Base-by-base conservation (phyloP, 805 yeast genomes). In the Hanseniaspora taiwanica region DNA sequence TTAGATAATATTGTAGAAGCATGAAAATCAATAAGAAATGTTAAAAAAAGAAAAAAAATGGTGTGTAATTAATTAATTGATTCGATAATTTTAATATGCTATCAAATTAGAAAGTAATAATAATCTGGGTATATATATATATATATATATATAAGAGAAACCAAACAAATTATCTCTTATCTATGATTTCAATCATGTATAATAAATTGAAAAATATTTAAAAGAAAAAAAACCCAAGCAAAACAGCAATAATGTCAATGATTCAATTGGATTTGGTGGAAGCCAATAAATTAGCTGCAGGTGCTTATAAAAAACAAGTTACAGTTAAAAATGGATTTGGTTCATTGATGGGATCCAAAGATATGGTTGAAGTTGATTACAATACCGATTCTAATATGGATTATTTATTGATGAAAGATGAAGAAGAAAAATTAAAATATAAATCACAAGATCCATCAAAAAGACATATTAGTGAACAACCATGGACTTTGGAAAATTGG, bases 311-410 rank as follows among this genome's bases (percentile, higher is more conserved):
- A 56, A 70, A 74, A 51, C 66, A 68, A 42, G 76, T 74, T 39
- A 71, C 89, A 60, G 75, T 81, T 39, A 89, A 81, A 37, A 86
- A 86, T 42, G 82, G 86, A 16, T 81, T 86, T 38, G 91, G 91
- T 32, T 65, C 65, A 37, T 63, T 82, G 52, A 82, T 82, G 93
- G 93, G 93, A 27, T 78, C 89, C 38, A 80, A 81, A 55, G 71
- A 74, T 33, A 68, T 81, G 69, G 78, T 78, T 18, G 64, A 68
- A 32, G 77, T 78, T 20, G 25, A 29, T 25, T 29, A 31, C 31
- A 40, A 51, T 35, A 43, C 41, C 27, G 51, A 49, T 37, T 48
- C 54, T 24, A 68, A 72, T 23, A 64, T 72, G 52, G 65, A 69
- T 17, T 65, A 59, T 40, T 58, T 72, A 44, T 48, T 72, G 35